Percentiles rank a stretch among this genome's conserved stretches.
phyloP scores from a whole-genome alignment of 441 rosid species.

The Corymbia citriodora region DNA sequence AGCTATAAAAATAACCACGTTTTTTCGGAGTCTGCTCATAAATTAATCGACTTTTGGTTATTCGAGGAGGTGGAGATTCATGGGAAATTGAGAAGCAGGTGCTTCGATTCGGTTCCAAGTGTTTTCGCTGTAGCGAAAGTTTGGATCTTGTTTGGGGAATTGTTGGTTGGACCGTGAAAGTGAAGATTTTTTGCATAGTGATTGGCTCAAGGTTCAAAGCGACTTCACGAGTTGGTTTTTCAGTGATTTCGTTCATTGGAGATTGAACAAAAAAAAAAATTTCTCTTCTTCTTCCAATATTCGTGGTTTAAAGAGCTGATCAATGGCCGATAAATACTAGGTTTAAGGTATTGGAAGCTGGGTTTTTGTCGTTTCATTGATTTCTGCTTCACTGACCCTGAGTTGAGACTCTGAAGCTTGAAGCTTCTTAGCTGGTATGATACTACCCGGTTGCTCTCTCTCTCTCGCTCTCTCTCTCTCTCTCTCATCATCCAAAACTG shows the following conservation, averaged over 20 bases:
- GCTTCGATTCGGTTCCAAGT: constrained; percentile 8
- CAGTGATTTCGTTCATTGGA: background rate
- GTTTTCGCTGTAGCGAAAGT: constrained; percentile 4
- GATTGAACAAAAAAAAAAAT: background rate
- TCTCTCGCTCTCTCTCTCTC: background rate
- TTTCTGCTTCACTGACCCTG: constrained; percentile 12
- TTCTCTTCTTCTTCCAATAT: background rate
- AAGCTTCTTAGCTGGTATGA: constrained; percentile 21
- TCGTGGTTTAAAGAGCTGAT: background rate
- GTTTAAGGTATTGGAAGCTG: constrained; percentile 2
- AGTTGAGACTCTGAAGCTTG: constrained; percentile 25
- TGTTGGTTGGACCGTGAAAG: constrained; percentile 23
- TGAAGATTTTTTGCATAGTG: background rate
- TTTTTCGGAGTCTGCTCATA: background rate
- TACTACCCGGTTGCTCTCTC: background rate
- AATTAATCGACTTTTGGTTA: background rate
- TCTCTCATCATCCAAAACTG: background rate
- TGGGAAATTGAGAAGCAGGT: background rate
- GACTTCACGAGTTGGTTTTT: background rate
- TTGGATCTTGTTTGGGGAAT: constrained; percentile 18
- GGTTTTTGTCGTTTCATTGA: constrained; percentile 3
- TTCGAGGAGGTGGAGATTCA: background rate
- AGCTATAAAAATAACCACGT: background rate
- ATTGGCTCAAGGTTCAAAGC: background rate
- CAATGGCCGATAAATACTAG: background rate